phyloP scores from a whole-genome alignment of 2,329 filamentous ascomycete genomes.

The Sporothrix humicola region DNA sequence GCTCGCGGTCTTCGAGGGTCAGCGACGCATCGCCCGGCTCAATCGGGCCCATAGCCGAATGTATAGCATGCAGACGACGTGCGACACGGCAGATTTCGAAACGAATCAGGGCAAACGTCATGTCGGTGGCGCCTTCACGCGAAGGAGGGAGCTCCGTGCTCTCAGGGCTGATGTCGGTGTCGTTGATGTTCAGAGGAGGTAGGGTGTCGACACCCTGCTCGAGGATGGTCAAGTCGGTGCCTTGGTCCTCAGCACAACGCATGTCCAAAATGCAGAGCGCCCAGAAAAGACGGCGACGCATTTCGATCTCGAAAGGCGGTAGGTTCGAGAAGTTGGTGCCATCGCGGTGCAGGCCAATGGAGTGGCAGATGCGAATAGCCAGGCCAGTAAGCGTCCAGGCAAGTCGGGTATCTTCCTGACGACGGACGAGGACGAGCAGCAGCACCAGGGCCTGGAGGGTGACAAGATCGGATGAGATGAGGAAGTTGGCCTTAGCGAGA shows the following conservation, averaged over 20 bases:
- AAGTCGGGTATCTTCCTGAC: constrained; percentile 58
- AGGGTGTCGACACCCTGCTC: constrained; percentile 58
- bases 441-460: constrained; percentile 67
- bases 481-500: constrained; percentile 65
- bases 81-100: constrained; percentile 52
- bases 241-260: constrained; percentile 65
- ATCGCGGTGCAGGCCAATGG: constrained; percentile 64
- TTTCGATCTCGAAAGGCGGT: constrained; percentile 65
- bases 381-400: constrained; percentile 69
- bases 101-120: constrained; percentile 53
- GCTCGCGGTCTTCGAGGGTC: constrained; percentile 52
- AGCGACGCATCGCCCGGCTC: constrained; percentile 44
- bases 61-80: constrained; percentile 48
- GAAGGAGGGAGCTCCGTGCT: constrained; percentile 55
- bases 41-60: constrained; percentile 44
- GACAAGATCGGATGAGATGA: constrained; percentile 63
- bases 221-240: constrained; percentile 56
- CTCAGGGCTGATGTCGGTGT: constrained; percentile 56
- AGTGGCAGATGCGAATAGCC: constrained; percentile 61
- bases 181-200: constrained; percentile 64
- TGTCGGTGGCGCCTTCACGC: constrained; percentile 60
- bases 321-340: constrained; percentile 58
- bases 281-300: constrained; percentile 68
- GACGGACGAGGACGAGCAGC: constrained; percentile 60
- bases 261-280: constrained; percentile 64